Evolutionary conservation across 75 land plant species (phyloP).

Genomic region (Sequoia sempervirens): DNA sequence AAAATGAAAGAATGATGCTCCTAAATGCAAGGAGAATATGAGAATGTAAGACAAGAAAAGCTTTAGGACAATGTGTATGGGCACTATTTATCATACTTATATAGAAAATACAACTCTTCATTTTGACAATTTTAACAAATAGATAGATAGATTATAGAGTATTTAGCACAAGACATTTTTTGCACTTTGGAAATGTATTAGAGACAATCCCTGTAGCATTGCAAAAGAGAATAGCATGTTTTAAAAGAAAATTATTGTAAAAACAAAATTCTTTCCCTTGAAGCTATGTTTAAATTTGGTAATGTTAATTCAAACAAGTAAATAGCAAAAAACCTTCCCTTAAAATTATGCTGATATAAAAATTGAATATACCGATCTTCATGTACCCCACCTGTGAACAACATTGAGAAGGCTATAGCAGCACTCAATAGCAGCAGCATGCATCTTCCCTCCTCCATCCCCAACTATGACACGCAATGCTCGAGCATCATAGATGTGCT

Average conservation of each 20-base stretch:
- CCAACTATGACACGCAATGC: constrained; percentile 93
- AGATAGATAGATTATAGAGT: not conserved
- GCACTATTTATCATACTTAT: not conserved
- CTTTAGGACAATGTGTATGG: not conserved
- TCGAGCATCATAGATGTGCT: constrained; percentile 92
- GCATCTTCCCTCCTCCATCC: constrained; percentile 82
- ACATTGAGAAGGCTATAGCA: constrained; percentile 92
- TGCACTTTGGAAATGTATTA: not conserved
- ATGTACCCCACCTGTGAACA: constrained; percentile 64
- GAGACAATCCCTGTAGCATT: not conserved
- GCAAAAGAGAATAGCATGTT: not conserved
- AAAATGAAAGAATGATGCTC: not conserved
- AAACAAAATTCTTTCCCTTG: not conserved
- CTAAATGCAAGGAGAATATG: not conserved
- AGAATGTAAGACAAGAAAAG: not conserved
- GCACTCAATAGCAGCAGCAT: constrained; percentile 81
- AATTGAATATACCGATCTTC: not conserved
- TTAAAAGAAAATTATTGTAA: not conserved
- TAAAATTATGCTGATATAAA: not conserved
- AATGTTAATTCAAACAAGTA: not conserved
- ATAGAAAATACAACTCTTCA: not conserved
- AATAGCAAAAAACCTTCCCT: not conserved
- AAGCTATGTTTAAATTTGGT: not conserved
- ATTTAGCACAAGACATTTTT: not conserved
- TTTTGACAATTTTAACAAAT: not conserved